Conservation (phyloP, 768 basidiomycete genomes). For the Amanita subjunquillea region DNA sequence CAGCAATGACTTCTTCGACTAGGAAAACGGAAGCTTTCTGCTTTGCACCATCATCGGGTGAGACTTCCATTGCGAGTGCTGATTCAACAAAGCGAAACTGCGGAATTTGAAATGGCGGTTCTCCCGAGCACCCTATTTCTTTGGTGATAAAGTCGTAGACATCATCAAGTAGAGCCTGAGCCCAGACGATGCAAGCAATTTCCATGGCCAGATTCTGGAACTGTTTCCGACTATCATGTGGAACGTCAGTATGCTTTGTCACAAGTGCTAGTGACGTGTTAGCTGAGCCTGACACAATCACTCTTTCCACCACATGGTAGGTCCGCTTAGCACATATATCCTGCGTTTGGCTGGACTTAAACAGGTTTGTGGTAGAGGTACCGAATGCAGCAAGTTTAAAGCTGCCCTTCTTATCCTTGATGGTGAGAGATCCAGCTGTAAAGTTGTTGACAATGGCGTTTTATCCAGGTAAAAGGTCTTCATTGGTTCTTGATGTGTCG, state of each 20-base stretch:
- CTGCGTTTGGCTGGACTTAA: not conserved
- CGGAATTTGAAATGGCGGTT: constrained; percentile 2
- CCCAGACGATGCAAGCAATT: constrained; percentile 13
- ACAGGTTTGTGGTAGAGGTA: constrained; percentile 1
- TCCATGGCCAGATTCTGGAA: constrained; percentile 11
- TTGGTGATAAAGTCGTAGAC: not conserved
- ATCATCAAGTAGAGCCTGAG: not conserved
- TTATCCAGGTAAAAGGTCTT: not conserved
- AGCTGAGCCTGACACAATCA: not conserved
- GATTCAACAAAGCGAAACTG: constrained; percentile 3
- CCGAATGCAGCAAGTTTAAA: constrained; percentile 6
- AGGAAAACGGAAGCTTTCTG: constrained; percentile 1
- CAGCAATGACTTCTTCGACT: constrained; percentile 6
- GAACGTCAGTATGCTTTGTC: no score
- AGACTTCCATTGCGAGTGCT: constrained; percentile 5
- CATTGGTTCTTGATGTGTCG: not conserved
- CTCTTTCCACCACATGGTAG: not conserved
- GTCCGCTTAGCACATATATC: constrained; percentile 1
- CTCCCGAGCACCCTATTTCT: not conserved
- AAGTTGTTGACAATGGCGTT: not conserved
- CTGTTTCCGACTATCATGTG: constrained; percentile 10
- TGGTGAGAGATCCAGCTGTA: not conserved
- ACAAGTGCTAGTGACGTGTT: not conserved
- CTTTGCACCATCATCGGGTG: not conserved
- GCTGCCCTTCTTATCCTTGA: constrained; percentile 2